Percentiles rank a stretch among this genome's conserved stretches.
Conservation (phyloP, 371 early-diverging fungal species). For the Conidiobolus incongruus region DNA sequence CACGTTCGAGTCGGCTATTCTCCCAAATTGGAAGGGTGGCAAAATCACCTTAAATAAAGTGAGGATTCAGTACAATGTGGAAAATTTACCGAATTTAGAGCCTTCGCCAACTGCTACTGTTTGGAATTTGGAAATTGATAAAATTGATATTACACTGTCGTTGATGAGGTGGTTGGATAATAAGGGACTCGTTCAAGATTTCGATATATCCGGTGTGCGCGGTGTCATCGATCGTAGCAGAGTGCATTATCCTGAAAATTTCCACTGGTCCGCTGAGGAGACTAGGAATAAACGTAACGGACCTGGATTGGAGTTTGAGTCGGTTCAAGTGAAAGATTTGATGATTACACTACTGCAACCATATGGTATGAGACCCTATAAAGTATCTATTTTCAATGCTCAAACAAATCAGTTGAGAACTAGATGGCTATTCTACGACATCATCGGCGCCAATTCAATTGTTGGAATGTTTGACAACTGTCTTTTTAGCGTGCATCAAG, state of each 20-base stretch:
- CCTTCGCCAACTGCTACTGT: conserved; percentile 19
- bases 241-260: conserved; percentile 52
- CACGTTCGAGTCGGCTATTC: conserved; percentile 71
- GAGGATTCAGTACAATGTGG: not conserved
- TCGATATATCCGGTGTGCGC: conserved; percentile 62
- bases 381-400: conserved; percentile 68
- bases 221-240: conserved; percentile 75
- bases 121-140: conserved; percentile 64
- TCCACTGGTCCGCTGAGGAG: conserved; percentile 30
- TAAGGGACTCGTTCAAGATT: conserved; percentile 56
- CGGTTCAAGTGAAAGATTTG: conserved; percentile 38
- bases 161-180: conserved; percentile 83
- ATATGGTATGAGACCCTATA: conserved; percentile 62
- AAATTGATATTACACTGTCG: conserved; percentile 65
- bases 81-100: not conserved
- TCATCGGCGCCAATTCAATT: conserved; percentile 69
- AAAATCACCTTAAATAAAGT: conserved; percentile 74
- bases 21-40: conserved; percentile 83
- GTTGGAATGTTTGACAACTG: conserved; percentile 88
- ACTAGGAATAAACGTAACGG: conserved; percentile 38
- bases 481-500: conserved; percentile 72
- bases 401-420: conserved; percentile 59
- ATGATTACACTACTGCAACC: conserved; percentile 56
- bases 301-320: conserved; percentile 70
- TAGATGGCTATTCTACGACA: conserved; percentile 83